Evolutionary conservation across 2,329 filamentous ascomycete species (phyloP).

Genomic region (Xylaria sp.): DNA sequence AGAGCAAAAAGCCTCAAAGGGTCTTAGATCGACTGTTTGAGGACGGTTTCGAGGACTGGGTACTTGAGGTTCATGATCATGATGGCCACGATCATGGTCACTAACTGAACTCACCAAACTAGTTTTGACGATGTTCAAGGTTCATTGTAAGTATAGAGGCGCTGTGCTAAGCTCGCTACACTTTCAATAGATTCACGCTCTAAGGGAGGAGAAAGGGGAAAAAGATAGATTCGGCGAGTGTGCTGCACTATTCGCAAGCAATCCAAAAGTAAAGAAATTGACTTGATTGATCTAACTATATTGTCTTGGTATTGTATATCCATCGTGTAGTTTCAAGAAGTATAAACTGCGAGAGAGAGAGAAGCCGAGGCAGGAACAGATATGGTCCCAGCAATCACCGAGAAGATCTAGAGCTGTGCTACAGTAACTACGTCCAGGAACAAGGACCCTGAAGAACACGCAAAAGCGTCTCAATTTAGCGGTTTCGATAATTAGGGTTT

Average conservation of each 20-base stretch:
- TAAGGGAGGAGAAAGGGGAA: not conserved
- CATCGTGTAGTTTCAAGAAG: no score
- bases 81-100: constrained; percentile 24
- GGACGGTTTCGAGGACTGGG: constrained; percentile 51
- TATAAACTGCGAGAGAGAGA: not conserved
- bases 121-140: not conserved
- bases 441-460: no score
- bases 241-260: no score
- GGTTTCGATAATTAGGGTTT: no score
- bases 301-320: no score
- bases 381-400: not conserved
- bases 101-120: not conserved
- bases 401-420: not conserved
- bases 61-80: constrained; percentile 48
- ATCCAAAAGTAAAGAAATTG: not conserved
- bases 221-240: not conserved
- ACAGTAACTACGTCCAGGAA: not conserved
- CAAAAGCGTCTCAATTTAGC: no score
- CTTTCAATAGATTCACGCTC: not conserved
- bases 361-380: not conserved
- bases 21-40: constrained; percentile 45
- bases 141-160: not conserved
- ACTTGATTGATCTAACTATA: not conserved
- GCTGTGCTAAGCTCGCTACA: not conserved
- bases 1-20: constrained; percentile 38